Evolutionary conservation across 2,329 filamentous ascomycete species (phyloP), one percentile per base, ranked within the genome.

Genomic region (Alternaria sp.): DNA sequence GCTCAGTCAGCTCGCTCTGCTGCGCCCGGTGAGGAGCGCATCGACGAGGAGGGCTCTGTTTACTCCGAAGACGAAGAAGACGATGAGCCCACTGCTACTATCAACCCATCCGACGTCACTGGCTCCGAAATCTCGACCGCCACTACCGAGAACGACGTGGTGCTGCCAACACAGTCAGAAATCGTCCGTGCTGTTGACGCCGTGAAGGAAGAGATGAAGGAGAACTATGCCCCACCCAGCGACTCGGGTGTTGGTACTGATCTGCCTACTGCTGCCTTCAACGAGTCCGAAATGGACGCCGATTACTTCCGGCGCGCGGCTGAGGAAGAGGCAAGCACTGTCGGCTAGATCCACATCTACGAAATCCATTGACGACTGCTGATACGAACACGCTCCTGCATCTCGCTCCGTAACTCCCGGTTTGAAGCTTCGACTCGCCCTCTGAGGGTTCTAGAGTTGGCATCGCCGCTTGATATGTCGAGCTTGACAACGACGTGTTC

Each of bases 201-300:
- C 1, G 75, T 77, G 9, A 73, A 69, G 21, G 69, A 69, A 8
- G 72, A 79, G 43, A 69, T 75, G 68, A 72, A 76, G 57, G 69
- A 68, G 15, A 66, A 71, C 45, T 72, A 70, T 21, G 63, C 68
- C 32, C 60, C 70, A 4, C 76, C 73, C 6, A 74, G 69, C 47
- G 80, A 81, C 57, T 80, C 77, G 6, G 80, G 77, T 13, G 68
- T 81, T 23, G 80, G 79, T 15, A 76, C 75, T 1, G 80, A 81
- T 63, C 23, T 80, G 7, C 72, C 77, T 7, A 80, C 77, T 13
- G 76, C 75, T 12, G 71, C 63, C 1, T 57, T 77, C 1, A 63
- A 67, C 9, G 63, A 69, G 19, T 67, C 71, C 23, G 67, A 72
- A 23, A 68, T 62, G 0, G 73, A 77, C 55, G 76, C 75, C 19